Evolutionary conservation across 2,329 filamentous ascomycete species (phyloP), one percentile per base, ranked within the genome.

Genomic region (Alternaria sp.): DNA sequence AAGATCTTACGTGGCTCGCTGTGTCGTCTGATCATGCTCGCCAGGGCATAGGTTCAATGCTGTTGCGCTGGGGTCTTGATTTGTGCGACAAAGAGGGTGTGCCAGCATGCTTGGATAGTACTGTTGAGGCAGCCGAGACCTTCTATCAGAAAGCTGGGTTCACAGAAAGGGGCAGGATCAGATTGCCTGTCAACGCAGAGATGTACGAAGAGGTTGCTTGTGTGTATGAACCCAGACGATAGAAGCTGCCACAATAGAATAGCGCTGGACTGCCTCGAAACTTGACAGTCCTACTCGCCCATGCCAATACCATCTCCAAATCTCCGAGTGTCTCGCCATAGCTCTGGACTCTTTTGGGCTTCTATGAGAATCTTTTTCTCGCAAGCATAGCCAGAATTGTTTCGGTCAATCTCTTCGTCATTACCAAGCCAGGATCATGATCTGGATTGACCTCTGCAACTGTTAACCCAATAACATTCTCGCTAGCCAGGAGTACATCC

Each of bases 391-490:
- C 46, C 27, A 65, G 56, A 18, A 69, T 46, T 34, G 58, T 44
- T 50, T 62, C 54, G 14, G 63, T 56, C 16, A 68, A 53, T 50
- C 45, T 59, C 50, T 18, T 44, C 5, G 57, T 63, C 67, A 67
- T 69, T 14, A 43, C 28, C 38, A 30, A 11, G 28, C 28, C 11
- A 5, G 28, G 28, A 30, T 30, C 28, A 30, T 30, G 28, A 11
- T 30, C 28, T 30, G 11, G 28, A 30, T 30, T 12, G 28, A 30
- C 28, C 4, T 30, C 28, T 30, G 28, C 28, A 30, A 30, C 28
- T 30, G 28, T 30, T 7, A 30, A 30, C 7, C 25, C 25, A 27
- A 27, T 27, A 7, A 27, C 25, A 8, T 2, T 27, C 25, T 27
- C 25, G 25, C 25, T 27, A 7, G 25, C 25, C 25, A 27, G 25